Evolutionary conservation across 352 stramenopile species (phyloP).

Genomic region (Phytophthora pluvialis): DNA sequence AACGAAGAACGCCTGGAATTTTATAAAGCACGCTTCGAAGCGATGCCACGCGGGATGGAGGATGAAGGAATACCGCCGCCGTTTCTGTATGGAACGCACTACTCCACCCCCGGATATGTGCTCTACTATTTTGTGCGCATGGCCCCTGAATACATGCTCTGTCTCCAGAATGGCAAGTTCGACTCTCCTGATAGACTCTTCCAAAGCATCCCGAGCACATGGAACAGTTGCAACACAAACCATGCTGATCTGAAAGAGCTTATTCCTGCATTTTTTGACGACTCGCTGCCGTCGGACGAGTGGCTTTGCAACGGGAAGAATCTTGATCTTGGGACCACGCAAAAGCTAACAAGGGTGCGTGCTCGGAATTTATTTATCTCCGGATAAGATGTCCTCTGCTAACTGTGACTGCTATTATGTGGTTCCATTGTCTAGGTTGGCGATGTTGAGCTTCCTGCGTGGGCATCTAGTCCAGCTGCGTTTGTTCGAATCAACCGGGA

Average conservation of each 20-base stretch:
- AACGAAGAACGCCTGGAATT: constrained; percentile 89
- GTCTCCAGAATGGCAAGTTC: constrained; percentile 98
- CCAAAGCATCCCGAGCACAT: constrained; percentile 93
- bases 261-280: constrained; percentile 98
- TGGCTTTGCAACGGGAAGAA: constrained; percentile 97
- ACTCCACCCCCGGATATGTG: constrained; percentile 94
- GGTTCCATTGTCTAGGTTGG: constrained; percentile 62
- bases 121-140: constrained; percentile 98
- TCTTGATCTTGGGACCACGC: constrained; percentile 95
- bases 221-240: constrained; percentile 86
- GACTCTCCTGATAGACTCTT: constrained; percentile 99
- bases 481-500: constrained; percentile 81
- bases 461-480: constrained; percentile 87
- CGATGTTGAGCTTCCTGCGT: constrained; percentile 95
- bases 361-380: not conserved
- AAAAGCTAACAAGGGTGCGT: constrained; percentile 76
- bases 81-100: constrained; percentile 98
- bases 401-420: constrained; percentile 7
- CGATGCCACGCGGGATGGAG: constrained; percentile 91
- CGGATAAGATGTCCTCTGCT: not conserved
- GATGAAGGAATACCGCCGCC: constrained; percentile 85
- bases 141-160: constrained; percentile 96
- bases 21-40: constrained; percentile 89
- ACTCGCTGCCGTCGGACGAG: constrained; percentile 76
- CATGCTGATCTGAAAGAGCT: constrained; percentile 98